These are phyloP conservation scores for Aspergillus sp. DNA, from an alignment of 2,329 filamentous ascomycete genomes.

Conservation along the genomic window DNA sequence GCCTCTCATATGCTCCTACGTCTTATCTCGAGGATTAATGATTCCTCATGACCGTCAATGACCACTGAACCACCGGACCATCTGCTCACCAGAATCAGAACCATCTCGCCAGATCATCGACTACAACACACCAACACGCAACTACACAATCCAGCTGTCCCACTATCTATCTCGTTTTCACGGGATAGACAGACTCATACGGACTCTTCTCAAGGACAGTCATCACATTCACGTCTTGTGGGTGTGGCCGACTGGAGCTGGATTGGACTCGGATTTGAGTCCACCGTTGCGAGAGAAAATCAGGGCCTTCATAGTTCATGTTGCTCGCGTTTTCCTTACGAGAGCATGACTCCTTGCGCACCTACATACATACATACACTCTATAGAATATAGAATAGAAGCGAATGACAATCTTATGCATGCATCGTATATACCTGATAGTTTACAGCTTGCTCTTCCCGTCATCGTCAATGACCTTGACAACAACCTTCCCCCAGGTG, in stretches of 20 bases:
- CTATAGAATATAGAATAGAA: conserved; percentile 3
- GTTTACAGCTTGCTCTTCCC: conserved; percentile 46
- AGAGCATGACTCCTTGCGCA: conserved; percentile 50
- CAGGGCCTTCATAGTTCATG: conserved; percentile 50
- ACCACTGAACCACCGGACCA: neutral
- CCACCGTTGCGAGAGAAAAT: conserved; percentile 38
- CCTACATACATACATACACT: conserved; percentile 29
- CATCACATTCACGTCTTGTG: conserved; percentile 42
- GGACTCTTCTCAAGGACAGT: conserved; percentile 38
- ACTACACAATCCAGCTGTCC: conserved; percentile 37
- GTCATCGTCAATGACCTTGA: conserved; percentile 75
- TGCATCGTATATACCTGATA: neutral
- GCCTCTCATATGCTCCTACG: too few relatives aligned
- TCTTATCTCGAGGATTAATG: too few relatives aligned
- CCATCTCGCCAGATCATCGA: neutral
- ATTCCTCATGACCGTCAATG: too few relatives aligned
- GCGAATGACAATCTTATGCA: neutral
- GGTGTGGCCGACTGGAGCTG: conserved; percentile 43
- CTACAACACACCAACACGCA: conserved; percentile 17
- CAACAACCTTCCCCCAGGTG: conserved; percentile 95
- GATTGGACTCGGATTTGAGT: conserved; percentile 20
- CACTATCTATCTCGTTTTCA: conserved; percentile 11
- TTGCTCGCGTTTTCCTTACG: conserved; percentile 34
- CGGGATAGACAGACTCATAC: conserved; percentile 18
- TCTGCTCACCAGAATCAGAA: neutral